Conservation (phyloP, 2,329 filamentous ascomycete genomes). For the Coleophoma crateriformis region DNA sequence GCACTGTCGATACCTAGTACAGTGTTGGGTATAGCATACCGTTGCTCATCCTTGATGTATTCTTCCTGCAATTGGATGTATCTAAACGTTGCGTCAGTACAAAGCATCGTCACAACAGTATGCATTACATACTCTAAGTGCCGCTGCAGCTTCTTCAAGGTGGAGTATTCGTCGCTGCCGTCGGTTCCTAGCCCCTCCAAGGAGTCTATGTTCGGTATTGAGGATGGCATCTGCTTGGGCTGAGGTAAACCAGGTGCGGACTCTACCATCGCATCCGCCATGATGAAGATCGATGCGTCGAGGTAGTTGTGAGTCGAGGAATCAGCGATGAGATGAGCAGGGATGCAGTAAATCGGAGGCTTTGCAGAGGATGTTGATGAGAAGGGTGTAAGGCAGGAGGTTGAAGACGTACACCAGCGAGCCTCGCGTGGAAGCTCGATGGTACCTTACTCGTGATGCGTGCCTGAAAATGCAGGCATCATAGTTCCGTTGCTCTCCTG, state of each 20-base stretch:
- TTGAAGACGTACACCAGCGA: too few species aligned
- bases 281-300: slow-evolving; percentile 31
- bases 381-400: neutral
- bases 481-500: too few species aligned
- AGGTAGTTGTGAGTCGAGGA: neutral
- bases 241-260: slow-evolving; percentile 69
- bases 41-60: slow-evolving; percentile 99
- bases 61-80: slow-evolving; percentile 98
- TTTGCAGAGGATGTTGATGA: neutral
- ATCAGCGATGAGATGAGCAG: too few species aligned
- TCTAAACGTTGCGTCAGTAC: slow-evolving; percentile 33
- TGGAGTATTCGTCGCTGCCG: slow-evolving; percentile 87
- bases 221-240: slow-evolving; percentile 73
- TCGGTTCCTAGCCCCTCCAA: slow-evolving; percentile 80
- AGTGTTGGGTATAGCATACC: slow-evolving; percentile 40
- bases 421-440: too few species aligned
- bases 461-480: too few species aligned
- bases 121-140: slow-evolving; percentile 72
- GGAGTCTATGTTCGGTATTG: slow-evolving; percentile 84
- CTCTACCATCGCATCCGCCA: slow-evolving; percentile 87
- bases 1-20: neutral
- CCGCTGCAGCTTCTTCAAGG: slow-evolving; percentile 91
- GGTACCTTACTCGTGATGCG: too few species aligned
- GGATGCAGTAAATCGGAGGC: too few species aligned
- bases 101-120: neutral